These are phyloP conservation scores for Oryza rufipogon DNA, from an alignment of 176 grass and related monocot genomes.

Conservation along the genomic window DNA sequence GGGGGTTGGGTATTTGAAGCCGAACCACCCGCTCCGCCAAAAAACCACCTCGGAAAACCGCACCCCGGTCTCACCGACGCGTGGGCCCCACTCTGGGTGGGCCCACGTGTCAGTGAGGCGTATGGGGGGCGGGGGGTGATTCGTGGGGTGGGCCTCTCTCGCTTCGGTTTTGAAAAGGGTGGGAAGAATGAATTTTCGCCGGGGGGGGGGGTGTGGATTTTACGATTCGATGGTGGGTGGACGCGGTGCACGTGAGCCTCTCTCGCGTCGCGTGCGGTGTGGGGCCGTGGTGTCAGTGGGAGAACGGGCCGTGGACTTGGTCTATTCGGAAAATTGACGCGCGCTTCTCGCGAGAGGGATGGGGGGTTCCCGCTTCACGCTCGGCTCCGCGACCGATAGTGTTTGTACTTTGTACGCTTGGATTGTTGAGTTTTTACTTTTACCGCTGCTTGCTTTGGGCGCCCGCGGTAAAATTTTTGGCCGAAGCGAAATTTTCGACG, in stretches of 20 bases:
- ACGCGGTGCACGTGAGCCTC: neutral
- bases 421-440: no score
- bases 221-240: neutral
- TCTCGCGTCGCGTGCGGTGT: neutral
- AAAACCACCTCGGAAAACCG: no score
- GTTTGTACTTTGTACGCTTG: no score
- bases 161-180: neutral
- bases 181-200: neutral
- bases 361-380: no score
- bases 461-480: no score
- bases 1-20: constrained; percentile 30
- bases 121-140: rapidly evolving
- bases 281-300: neutral
- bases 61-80: rapidly evolving
- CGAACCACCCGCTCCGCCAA: neutral
- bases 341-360: neutral
- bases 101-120: neutral
- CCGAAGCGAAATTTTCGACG: no score
- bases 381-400: neutral
- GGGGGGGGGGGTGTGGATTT: neutral
- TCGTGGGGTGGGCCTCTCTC: no score
- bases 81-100: rapidly evolving
- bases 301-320: neutral
- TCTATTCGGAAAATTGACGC: neutral
- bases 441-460: no score